Evolutionary conservation across 2,329 filamentous ascomycete species (phyloP).

Genomic region (Sporothrix globosa): DNA sequence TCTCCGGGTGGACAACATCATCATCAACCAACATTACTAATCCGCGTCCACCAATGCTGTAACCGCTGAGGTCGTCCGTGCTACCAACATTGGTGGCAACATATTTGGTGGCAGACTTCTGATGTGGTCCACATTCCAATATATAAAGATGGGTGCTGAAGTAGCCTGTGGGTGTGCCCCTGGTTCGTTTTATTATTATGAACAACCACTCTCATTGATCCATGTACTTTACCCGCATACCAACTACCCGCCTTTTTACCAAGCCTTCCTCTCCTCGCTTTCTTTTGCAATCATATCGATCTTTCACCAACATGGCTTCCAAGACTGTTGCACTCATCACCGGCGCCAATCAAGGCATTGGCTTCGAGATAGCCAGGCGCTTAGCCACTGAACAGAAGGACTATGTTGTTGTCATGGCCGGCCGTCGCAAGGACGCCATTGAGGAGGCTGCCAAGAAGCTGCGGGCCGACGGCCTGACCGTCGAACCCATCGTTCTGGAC

Average conservation of each 20-base stretch:
- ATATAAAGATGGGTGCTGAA: slow-evolving; percentile 2
- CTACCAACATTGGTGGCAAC: not conserved
- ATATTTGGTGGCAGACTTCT: not conserved
- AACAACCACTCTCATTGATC: not conserved
- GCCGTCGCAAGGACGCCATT: slow-evolving; percentile 45
- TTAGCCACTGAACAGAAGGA: slow-evolving; percentile 44
- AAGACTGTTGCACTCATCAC: slow-evolving; percentile 44
- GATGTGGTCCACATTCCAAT: not conserved
- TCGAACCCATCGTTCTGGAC: slow-evolving; percentile 49
- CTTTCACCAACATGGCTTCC: slow-evolving; percentile 27
- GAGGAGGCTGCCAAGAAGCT: slow-evolving; percentile 43
- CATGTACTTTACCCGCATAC: not conserved
- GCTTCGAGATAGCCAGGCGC: slow-evolving; percentile 48
- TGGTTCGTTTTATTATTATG: not conserved
- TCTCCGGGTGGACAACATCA: not conserved
- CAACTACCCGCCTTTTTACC: not conserved
- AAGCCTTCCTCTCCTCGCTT: not conserved
- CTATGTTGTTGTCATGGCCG: slow-evolving; percentile 48
- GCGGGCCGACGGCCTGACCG: slow-evolving; percentile 38
- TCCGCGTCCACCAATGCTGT: not conserved
- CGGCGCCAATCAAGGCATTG: slow-evolving; percentile 50
- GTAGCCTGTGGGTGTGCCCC: too few species aligned
- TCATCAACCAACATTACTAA: not conserved
- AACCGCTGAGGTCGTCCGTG: not conserved
- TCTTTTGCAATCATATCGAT: not conserved